Evolutionary conservation across 352 stramenopile genomes (phyloP).

Genomic region (Blastocystis sp.): DNA sequence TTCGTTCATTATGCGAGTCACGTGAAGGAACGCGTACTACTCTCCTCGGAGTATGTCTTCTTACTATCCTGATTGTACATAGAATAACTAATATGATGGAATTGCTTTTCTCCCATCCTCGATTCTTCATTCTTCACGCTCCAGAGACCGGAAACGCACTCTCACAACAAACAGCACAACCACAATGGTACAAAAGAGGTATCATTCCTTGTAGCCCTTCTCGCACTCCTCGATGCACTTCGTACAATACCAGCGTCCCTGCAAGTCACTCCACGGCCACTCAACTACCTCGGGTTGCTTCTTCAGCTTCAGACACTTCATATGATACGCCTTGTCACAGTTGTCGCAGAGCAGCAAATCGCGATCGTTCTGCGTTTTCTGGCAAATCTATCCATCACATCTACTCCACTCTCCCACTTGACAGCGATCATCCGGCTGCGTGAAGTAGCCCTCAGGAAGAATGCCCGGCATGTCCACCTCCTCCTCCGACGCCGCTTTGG

Average conservation of each 20-base stretch:
- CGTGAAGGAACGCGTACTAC: too few relatives aligned
- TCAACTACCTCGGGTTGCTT: not conserved
- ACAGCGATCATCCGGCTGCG: not conserved
- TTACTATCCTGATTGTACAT: too few relatives aligned
- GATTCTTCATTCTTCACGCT: too few relatives aligned
- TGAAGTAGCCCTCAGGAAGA: slow-evolving; percentile 21
- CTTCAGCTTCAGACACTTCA: slow-evolving; percentile 32
- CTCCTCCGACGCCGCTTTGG: not conserved
- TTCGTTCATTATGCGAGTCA: too few relatives aligned
- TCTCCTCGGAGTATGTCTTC: too few relatives aligned
- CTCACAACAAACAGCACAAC: not conserved
- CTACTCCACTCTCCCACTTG: not conserved
- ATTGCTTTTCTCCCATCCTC: too few relatives aligned
- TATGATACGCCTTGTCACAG: slow-evolving; percentile 36
- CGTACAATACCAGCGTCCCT: slow-evolving; percentile 46
- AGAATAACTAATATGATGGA: too few relatives aligned
- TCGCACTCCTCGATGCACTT: slow-evolving; percentile 35
- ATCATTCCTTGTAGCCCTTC: not conserved
- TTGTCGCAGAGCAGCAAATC: slow-evolving; percentile 35
- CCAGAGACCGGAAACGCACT: too few relatives aligned
- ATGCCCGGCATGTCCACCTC: not conserved
- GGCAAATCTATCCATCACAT: slow-evolving; percentile 23
- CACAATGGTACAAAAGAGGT: not conserved
- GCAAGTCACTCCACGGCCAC: not conserved
- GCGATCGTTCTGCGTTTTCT: not conserved